Conservation (phyloP, 2,329 filamentous ascomycete genomes). For the Penicillium glabrum region DNA sequence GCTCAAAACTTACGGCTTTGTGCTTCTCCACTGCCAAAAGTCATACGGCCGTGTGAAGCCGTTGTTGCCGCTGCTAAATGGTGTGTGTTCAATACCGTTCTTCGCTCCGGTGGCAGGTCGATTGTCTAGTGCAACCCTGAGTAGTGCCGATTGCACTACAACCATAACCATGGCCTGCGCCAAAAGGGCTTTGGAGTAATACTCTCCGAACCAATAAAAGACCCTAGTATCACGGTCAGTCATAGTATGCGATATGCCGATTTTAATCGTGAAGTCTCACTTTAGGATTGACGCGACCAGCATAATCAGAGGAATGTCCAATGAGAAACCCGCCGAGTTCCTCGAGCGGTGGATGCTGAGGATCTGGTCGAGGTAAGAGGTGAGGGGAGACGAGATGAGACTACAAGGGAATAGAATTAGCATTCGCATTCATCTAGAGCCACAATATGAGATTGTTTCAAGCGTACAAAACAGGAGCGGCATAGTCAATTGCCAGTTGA, state of each 20-base stretch:
- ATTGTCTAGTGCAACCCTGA: constrained; percentile 62
- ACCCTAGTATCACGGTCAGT: constrained; percentile 42
- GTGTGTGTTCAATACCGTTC: constrained; percentile 41
- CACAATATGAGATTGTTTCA: background rate
- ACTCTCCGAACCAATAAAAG: constrained; percentile 66
- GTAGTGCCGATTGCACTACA: constrained; percentile 55
- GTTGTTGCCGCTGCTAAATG: constrained; percentile 36
- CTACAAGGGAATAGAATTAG: constrained; percentile 31
- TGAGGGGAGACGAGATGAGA: constrained; percentile 62
- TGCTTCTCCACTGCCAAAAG: constrained; percentile 64
- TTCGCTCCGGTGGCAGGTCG: constrained; percentile 46
- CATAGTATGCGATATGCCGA: background rate
- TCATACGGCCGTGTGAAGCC: constrained; percentile 53
- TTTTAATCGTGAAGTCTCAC: constrained; percentile 32
- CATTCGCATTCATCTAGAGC: background rate
- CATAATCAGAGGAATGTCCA: constrained; percentile 69
- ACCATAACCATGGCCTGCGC: constrained; percentile 63
- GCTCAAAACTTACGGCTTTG: constrained; percentile 48
- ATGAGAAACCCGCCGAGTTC: constrained; percentile 63
- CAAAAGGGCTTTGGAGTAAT: constrained; percentile 59
- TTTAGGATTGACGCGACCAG: constrained; percentile 64
- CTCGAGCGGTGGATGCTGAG: constrained; percentile 61
- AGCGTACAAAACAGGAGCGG: constrained; percentile 50
- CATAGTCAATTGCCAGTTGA: constrained; percentile 45
- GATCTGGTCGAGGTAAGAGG: constrained; percentile 67